Percentiles rank a stretch among this genome's conserved stretches.
phyloP scores from a whole-genome alignment of 208 protist species.

The Jaenimonas drosophilae region DNA sequence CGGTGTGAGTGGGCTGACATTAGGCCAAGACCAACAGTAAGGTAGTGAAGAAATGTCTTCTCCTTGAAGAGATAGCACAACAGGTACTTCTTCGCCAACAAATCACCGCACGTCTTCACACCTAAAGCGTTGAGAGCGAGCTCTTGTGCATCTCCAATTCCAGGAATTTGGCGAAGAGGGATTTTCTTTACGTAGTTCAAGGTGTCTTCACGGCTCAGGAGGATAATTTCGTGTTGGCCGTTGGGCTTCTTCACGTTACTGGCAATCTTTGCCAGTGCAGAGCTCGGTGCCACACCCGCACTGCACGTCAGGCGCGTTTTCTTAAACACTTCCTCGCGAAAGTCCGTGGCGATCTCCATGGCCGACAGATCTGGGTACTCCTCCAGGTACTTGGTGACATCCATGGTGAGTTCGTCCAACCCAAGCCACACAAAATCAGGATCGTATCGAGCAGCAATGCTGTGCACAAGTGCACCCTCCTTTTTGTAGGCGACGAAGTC shows the following conservation, averaged over 20 bases:
- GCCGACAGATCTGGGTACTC: conserved; percentile 33
- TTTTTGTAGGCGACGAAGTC: conserved; percentile 76
- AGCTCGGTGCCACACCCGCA: conserved; percentile 80
- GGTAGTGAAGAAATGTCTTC: conserved; percentile 73
- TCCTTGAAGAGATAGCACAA: conserved; percentile 63
- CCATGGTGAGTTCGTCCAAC: conserved; percentile 84
- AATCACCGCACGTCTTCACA: conserved; percentile 63
- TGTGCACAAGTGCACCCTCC: conserved; percentile 52
- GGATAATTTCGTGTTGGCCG: conserved; percentile 84
- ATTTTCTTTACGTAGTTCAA: conserved; percentile 67
- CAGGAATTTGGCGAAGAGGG: conserved; percentile 66
- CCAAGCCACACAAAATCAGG: conserved; percentile 70
- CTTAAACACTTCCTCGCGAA: conserved; percentile 68
- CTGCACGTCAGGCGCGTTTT: conserved; percentile 78
- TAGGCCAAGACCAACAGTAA: conserved; percentile 63
- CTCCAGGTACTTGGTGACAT: conserved; percentile 62
- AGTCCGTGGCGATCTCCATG: conserved; percentile 54
- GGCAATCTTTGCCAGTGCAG: conserved; percentile 84
- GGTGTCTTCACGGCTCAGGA: conserved; percentile 68
- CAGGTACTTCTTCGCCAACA: conserved; percentile 61
- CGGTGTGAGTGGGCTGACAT: conserved; percentile 37
- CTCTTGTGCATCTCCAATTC: conserved; percentile 76
- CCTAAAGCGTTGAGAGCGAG: conserved; percentile 49
- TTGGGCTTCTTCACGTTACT: conserved; percentile 94
- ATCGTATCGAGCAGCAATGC: conserved; percentile 81